Conservation (phyloP, 2,329 filamentous ascomycete species). For the Pseudogymnoascus sp. region DNA sequence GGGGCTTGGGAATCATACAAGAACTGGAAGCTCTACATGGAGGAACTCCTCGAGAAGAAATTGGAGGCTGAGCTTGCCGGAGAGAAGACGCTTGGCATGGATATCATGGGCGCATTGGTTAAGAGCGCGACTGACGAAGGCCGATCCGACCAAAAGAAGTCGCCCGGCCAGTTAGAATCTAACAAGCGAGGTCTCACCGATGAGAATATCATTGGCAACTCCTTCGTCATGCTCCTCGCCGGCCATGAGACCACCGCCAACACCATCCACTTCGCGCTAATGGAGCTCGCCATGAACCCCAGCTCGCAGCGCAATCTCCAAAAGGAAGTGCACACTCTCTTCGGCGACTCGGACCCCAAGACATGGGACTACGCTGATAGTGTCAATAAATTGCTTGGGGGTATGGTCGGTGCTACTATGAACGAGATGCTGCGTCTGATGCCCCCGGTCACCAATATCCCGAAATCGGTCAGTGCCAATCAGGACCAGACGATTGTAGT, state of each 20-base stretch:
- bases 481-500: constrained; percentile 52
- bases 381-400: constrained; percentile 58
- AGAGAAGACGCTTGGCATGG: constrained; percentile 38
- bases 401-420: constrained; percentile 67
- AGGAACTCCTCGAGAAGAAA: constrained; percentile 49
- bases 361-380: constrained; percentile 66
- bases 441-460: constrained; percentile 64
- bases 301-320: constrained; percentile 59
- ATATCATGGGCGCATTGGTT: constrained; percentile 49
- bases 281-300: constrained; percentile 61
- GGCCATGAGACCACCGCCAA: constrained; percentile 79
- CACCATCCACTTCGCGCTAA: constrained; percentile 61
- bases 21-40: constrained; percentile 57
- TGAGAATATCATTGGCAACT: constrained; percentile 65
- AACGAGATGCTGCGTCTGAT: constrained; percentile 70
- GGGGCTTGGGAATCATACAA: constrained; percentile 39
- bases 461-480: constrained; percentile 51
- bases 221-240: constrained; percentile 61
- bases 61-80: constrained; percentile 37
- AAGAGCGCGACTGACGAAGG: constrained; percentile 34
- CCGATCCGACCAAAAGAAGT: constrained; percentile 34
- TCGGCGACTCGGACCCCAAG: constrained; percentile 49
- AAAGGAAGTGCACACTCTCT: constrained; percentile 58
- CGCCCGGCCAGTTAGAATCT: constrained; percentile 35
- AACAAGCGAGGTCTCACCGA: constrained; percentile 48